These are phyloP conservation scores for Chalaropsis ovoidea DNA, from an alignment of 2,329 filamentous ascomycete genomes.

Conservation along the genomic window DNA sequence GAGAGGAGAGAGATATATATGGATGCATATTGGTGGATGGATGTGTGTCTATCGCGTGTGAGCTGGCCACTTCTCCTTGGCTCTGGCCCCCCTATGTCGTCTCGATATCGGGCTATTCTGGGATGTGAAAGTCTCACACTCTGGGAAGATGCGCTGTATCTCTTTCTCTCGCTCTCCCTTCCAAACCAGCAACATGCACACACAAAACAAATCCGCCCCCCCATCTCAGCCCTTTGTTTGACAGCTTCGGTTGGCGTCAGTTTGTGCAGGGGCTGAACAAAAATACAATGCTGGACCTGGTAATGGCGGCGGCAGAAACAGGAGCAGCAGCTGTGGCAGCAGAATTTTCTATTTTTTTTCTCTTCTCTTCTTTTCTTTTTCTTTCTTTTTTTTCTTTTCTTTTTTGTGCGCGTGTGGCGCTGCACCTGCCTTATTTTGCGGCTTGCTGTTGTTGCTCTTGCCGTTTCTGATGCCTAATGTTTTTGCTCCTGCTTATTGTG, in stretches of 20 bases:
- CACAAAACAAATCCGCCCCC: not conserved
- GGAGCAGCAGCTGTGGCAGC: no score
- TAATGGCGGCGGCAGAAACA: not conserved
- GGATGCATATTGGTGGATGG: no score
- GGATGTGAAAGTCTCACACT: constrained; percentile 12
- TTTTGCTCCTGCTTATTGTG: not conserved
- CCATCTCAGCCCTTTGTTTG: constrained; percentile 11
- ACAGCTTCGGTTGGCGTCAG: constrained; percentile 15
- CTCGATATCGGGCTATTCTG: not conserved
- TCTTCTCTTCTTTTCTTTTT: not conserved
- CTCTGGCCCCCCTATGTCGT: not conserved
- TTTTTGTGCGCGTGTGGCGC: not conserved
- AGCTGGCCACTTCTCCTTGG: no score
- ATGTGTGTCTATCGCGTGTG: no score
- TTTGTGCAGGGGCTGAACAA: not conserved
- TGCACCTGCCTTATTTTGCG: not conserved
- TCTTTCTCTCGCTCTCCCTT: not conserved
- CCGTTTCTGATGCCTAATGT: not conserved
- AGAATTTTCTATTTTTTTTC: no score
- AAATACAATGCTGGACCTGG: not conserved
- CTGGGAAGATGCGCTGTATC: not conserved
- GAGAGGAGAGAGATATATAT: no score
- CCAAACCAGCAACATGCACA: not conserved
- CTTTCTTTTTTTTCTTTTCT: not conserved
- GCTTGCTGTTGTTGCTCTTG: not conserved